Base-by-base conservation (phyloP, 352 stramenopile genomes). In the Globisporangium takayamanum region DNA sequence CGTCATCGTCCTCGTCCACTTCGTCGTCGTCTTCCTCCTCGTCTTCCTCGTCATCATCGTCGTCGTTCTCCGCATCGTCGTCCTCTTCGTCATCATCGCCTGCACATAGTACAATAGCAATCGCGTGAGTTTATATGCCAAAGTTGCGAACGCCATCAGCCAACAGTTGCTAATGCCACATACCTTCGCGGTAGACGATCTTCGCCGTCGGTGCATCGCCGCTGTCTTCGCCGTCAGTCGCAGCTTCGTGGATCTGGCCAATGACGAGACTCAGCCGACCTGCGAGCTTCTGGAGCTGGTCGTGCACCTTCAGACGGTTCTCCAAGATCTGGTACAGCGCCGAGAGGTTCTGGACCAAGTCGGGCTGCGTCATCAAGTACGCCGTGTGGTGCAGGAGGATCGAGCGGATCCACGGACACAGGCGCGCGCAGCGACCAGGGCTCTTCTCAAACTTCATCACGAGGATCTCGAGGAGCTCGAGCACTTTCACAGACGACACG, bases 281-380 rank as follows among this genome's bases (percentile, higher is more conserved):
- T 12, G 83, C 80, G 30, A 94, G 78, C 69, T 91, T 89, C 69
- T 94, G 84, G 59, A 94, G 74, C 60, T 88, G 78, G 53, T 78
- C 74, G 64, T 92, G 83, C 50, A 92, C 81, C 65, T 90, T 84
- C 49, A 94, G 69, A 8, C 84, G 73, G 50, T 88, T 83, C 65
- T 94, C 82, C 15, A 94, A 62, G 16, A 89, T 81, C 70, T 94
- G 85, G 73, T 94, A 94, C 12, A 94, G 67, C 52, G 75, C 79
- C 55, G 80, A 89, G 16, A 94, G 73, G 64, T 76, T 88, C 53
- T 88, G 72, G 57, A 94, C 82, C 16, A 94, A 73, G 64, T 93
- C 78, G 15, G 85, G 85, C 63, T 93, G 82, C 44, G 80, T 85
- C 65, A 94, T 83, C 18, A 94, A 58, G 67, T 91, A 94, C 41